A percentile compares a stretch with the other conserved stretches of the same genome.
Evolutionary conservation across 768 basidiomycete genomes (phyloP).

Genomic region (Amanita muscaria): DNA sequence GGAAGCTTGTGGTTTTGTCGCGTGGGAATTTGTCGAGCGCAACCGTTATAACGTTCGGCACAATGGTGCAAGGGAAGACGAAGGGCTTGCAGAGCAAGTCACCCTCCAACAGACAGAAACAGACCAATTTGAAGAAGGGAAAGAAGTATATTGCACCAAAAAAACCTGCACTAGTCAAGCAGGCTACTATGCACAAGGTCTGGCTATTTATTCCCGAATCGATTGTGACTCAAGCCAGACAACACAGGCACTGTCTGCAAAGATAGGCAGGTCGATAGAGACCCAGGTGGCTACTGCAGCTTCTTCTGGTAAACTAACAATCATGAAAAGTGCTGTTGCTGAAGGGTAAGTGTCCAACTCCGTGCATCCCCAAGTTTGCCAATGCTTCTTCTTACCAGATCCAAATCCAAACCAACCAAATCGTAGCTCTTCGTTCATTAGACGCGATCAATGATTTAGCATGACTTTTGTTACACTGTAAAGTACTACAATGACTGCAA

Average conservation of each 20-base stretch:
- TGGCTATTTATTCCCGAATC: background rate
- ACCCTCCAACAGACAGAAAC: constrained; percentile 51
- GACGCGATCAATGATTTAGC: background rate
- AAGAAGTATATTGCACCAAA: constrained; percentile 74
- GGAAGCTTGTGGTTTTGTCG: constrained; percentile 26
- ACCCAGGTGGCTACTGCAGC: constrained; percentile 86
- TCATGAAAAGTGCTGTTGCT: constrained; percentile 68
- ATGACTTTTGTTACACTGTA: background rate
- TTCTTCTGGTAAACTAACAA: constrained; percentile 81
- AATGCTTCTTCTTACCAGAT: background rate
- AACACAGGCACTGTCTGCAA: constrained; percentile 69
- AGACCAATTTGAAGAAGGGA: constrained; percentile 73
- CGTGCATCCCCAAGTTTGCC: background rate
- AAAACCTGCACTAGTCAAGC: constrained; percentile 62
- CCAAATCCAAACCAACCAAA: constrained; percentile 1
- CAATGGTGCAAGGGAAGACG: constrained; percentile 81
- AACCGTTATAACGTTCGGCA: constrained; percentile 1
- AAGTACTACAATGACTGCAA: background rate
- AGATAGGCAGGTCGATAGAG: constrained; percentile 90
- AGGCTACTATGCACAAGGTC: constrained; percentile 74
- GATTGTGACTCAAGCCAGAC: constrained; percentile 1
- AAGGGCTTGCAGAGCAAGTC: constrained; percentile 63
- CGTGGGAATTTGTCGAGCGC: constrained; percentile 19
- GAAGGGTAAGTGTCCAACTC: constrained; percentile 26
- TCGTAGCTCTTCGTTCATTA: background rate